phyloP scores from a whole-genome alignment of 1,139 yeast species.

The Candida labiduridarum region DNA sequence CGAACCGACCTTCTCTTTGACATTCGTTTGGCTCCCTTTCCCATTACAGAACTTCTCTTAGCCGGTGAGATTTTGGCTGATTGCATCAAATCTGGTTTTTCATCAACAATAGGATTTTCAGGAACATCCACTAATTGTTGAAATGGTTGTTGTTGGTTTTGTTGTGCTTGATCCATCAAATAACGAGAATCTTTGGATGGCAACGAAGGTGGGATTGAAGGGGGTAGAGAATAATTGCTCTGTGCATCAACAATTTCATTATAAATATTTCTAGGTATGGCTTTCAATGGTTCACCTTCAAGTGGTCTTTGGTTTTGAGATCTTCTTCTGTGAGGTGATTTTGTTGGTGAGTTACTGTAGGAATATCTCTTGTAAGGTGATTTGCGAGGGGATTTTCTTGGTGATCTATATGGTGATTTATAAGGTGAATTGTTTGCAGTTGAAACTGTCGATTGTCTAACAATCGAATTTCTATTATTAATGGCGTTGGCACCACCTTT shows the following conservation, averaged over 20 bases:
- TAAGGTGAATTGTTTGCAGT: conserved; percentile 39
- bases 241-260: conserved; percentile 49
- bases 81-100: conserved; percentile 28
- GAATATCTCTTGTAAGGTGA: conserved; percentile 17
- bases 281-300: conserved; percentile 24
- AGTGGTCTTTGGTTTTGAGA: conserved; percentile 1
- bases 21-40: conserved; percentile 29
- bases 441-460: conserved; percentile 19
- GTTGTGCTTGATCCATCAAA: conserved; percentile 5
- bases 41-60: conserved; percentile 36
- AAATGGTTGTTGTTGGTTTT: conserved; percentile 1
- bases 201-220: conserved; percentile 41
- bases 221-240: conserved; percentile 22
- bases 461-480: conserved; percentile 25
- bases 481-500: conserved; percentile 12
- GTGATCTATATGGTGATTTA: conserved; percentile 26
- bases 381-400: conserved; percentile 21
- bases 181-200: conserved; percentile 40
- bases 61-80: conserved; percentile 32
- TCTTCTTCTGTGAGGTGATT: conserved; percentile 23
- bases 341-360: conserved; percentile 21
- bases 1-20: conserved; percentile 44
- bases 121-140: conserved; percentile 14
- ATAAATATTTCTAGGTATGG: conserved; percentile 49
- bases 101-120: conserved; percentile 29